Base-by-base conservation (phyloP, 2,329 filamentous ascomycete genomes). In the Capronia americana region DNA sequence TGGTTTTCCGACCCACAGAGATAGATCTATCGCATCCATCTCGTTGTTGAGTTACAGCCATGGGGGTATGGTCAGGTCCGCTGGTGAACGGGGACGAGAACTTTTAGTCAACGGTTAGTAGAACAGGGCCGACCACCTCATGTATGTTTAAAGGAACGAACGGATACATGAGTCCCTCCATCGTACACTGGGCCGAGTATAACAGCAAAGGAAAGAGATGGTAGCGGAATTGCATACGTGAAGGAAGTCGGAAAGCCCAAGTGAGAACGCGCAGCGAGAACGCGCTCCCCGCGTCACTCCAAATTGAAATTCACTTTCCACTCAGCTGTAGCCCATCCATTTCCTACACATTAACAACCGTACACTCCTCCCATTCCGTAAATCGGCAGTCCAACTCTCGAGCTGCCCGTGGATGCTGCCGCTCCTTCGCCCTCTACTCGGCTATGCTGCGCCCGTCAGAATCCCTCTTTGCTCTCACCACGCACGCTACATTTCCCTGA, bases 401-500 rank as follows among this genome's bases (percentile, higher is more conserved):
- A 54, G 32, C 26, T 41, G 30, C 10, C 30, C 51, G 60, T 68
- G 66, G 61, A 70, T 70, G 68, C 65, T 64, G 57, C 32, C 32
- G 23, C 23, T 66, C 44, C 14, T 30, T 34, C 59, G 53, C 56
- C 66, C 20, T 70, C 63, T 61, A 64, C 46, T 73, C 11, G 71
- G 68, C 12, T 55, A 26, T n/a, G 44, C 24, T 50, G n/a, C 57
- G 20, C 11, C 60, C 61, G 38, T 66, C 71, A 23, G 55, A 57
- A 14, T n/a, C 28, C 24, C 14, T 17, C 38, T 10, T 24, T 34
- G 17, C 51, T 6, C 26, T 34, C 48, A 34, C 28, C 23, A 50
- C 32, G 38, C 38, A 41, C 82, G 83, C 66, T 74, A 80, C 73
- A 84, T 85, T 24, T 89, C 87, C 50, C 83, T 92, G 48, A 85